phyloP scores from a whole-genome alignment of 805 yeast genomes.

The Kazachstania viticola region DNA sequence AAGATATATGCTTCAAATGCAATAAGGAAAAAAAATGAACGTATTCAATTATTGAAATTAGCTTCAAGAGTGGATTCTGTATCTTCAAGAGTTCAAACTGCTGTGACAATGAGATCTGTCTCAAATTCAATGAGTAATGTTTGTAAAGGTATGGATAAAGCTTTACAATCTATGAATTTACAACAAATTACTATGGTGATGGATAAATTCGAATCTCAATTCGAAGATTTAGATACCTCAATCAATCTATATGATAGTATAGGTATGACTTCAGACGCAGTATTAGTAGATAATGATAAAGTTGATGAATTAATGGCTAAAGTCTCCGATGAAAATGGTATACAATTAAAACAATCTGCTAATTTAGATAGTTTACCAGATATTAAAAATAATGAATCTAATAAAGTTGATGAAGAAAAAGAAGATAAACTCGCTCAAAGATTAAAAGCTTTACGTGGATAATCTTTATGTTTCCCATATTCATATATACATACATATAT shows the following conservation, averaged over 20 bases:
- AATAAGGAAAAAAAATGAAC: constrained; percentile 79
- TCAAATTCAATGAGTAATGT: constrained; percentile 90
- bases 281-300: constrained; percentile 87
- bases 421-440: constrained; percentile 86
- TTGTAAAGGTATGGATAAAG: constrained; percentile 91
- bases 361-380: constrained; percentile 38
- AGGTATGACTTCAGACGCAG: constrained; percentile 78
- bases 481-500: no score
- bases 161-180: constrained; percentile 88
- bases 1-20: constrained; percentile 92
- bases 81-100: constrained; percentile 91
- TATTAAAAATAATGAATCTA: constrained; percentile 40
- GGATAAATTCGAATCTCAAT: constrained; percentile 95
- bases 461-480: constrained; percentile 1
- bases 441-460: constrained; percentile 68
- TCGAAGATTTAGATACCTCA: constrained; percentile 90
- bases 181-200: constrained; percentile 87
- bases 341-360: constrained; percentile 80
- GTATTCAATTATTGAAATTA: constrained; percentile 66
- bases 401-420: constrained; percentile 47
- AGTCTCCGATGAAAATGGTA: constrained; percentile 95
- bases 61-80: constrained; percentile 93
- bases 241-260: constrained; percentile 88
- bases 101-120: constrained; percentile 93
- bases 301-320: constrained; percentile 83